Conservation (phyloP, 495 filamentous ascomycete species). For the Geoglossum glabrum region DNA sequence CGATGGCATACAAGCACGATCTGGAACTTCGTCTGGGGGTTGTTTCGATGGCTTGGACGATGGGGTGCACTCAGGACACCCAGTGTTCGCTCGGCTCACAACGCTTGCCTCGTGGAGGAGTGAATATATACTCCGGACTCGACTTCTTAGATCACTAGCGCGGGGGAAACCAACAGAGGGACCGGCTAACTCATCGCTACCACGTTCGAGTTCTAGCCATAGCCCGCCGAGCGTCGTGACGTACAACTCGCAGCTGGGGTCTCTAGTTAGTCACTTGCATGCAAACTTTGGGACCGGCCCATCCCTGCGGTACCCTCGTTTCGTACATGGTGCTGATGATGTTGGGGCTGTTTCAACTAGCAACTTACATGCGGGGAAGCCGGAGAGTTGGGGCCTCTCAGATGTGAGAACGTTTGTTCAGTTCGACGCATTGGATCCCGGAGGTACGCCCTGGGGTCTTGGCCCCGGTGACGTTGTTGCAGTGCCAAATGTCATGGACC, state of each 20-base stretch:
- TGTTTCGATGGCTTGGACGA: slow-evolving; percentile 14
- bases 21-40: background rate
- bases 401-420: slow-evolving; percentile 55
- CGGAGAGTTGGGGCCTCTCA: slow-evolving; percentile 67
- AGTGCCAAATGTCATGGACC: slow-evolving; percentile 68
- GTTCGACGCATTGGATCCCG: slow-evolving; percentile 53
- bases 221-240: slow-evolving; percentile 37
- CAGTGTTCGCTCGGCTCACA: slow-evolving; percentile 61
- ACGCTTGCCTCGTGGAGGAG: slow-evolving; percentile 72
- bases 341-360: slow-evolving; percentile 51
- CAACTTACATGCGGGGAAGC: slow-evolving; percentile 53
- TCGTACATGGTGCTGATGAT: slow-evolving; percentile 65
- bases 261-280: slow-evolving; percentile 55
- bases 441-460: slow-evolving; percentile 54
- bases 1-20: background rate
- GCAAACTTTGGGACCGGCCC: slow-evolving; percentile 40
- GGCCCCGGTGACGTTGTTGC: slow-evolving; percentile 56
- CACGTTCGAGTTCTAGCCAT: background rate
- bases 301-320: slow-evolving; percentile 49
- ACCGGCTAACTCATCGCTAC: slow-evolving; percentile 11
- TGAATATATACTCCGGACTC: slow-evolving; percentile 78
- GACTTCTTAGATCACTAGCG: slow-evolving; percentile 54
- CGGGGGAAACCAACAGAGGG: slow-evolving; percentile 50
- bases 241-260: slow-evolving; percentile 61
- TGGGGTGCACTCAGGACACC: slow-evolving; percentile 38